Percentiles rank a stretch among this genome's conserved stretches.
Evolutionary conservation across 768 basidiomycete genomes (phyloP).

Genomic region (Coprinellus aureogranulatus): DNA sequence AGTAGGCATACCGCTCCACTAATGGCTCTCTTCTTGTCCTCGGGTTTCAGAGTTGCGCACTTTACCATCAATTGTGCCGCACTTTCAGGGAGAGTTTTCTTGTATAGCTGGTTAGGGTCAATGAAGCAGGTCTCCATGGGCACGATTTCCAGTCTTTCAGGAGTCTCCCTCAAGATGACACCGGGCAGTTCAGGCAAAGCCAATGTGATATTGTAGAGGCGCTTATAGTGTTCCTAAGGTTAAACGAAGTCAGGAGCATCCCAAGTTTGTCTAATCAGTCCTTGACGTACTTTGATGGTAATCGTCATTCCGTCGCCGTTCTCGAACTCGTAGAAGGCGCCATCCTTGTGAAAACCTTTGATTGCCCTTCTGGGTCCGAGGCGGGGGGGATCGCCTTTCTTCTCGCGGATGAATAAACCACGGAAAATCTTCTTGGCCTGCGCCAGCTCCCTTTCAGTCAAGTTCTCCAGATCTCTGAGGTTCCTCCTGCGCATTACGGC

Average conservation of each 20-base stretch:
- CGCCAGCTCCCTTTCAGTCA: neutral
- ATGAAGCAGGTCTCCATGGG: constrained; percentile 70
- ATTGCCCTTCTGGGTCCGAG: constrained; percentile 26
- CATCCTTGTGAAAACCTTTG: constrained; percentile 29
- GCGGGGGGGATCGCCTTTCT: constrained; percentile 10
- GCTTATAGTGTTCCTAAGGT: constrained; percentile 7
- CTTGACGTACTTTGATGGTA: constrained; percentile 34
- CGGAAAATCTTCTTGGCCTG: neutral
- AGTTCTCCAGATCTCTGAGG: neutral
- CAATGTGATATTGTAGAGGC: constrained; percentile 31
- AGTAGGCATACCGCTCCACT: constrained; percentile 30
- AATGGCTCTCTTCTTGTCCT: constrained; percentile 55
- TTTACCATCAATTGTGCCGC: constrained; percentile 59
- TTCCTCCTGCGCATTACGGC: neutral
- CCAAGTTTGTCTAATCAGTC: neutral
- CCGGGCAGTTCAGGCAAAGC: constrained; percentile 17
- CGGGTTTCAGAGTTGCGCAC: constrained; percentile 65
- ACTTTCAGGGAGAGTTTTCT: constrained; percentile 65
- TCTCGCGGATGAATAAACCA: neutral
- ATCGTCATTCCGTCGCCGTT: constrained; percentile 34
- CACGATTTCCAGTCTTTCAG: constrained; percentile 32
- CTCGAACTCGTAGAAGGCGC: constrained; percentile 34
- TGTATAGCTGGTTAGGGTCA: constrained; percentile 62
- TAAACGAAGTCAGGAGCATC: neutral
- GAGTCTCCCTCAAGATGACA: neutral